Evolutionary conservation across 139 green algal genomes (phyloP).

Genomic region (Gonium pectorale): DNA sequence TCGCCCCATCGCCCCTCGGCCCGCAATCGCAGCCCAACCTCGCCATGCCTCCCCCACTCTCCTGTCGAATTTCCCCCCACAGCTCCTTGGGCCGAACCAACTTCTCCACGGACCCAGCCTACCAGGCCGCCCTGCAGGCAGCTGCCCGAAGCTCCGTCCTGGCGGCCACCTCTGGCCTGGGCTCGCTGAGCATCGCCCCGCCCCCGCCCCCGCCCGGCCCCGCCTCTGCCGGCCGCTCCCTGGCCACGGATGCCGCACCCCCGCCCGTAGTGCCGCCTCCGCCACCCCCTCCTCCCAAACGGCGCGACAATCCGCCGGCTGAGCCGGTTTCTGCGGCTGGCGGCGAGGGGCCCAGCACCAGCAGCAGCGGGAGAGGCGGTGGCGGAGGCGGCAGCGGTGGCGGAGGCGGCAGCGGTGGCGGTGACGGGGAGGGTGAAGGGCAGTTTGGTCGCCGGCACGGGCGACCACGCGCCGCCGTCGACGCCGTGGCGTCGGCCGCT

Average conservation of each 20-base stretch:
- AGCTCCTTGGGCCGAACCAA: background rate
- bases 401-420: no score
- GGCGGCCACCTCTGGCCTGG: background rate
- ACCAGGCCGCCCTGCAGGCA: slow-evolving; percentile 19
- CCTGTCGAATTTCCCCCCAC: no score
- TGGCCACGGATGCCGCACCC: background rate
- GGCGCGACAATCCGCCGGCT: background rate
- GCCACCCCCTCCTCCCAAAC: background rate
- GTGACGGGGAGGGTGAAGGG: background rate
- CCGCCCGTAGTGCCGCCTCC: background rate
- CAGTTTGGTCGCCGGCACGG: no score
- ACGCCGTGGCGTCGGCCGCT: no score
- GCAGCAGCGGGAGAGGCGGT: background rate
- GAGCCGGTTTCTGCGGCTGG: no score
- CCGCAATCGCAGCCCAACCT: no score
- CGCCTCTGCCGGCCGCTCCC: background rate
- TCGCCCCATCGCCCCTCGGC: no score
- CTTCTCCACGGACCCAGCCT: slow-evolving; percentile 9
- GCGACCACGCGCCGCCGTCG: no score
- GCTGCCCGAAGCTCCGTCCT: slow-evolving; percentile 25
- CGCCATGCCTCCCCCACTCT: no score
- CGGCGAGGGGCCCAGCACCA: background rate
- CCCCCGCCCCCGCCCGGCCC: background rate
- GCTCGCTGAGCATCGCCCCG: background rate
- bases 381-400: background rate